Evolutionary conservation across 108 stramenopile genomes (phyloP), one percentile per base, ranked within the genome.

Genomic region (Skeletonema potamos): DNA sequence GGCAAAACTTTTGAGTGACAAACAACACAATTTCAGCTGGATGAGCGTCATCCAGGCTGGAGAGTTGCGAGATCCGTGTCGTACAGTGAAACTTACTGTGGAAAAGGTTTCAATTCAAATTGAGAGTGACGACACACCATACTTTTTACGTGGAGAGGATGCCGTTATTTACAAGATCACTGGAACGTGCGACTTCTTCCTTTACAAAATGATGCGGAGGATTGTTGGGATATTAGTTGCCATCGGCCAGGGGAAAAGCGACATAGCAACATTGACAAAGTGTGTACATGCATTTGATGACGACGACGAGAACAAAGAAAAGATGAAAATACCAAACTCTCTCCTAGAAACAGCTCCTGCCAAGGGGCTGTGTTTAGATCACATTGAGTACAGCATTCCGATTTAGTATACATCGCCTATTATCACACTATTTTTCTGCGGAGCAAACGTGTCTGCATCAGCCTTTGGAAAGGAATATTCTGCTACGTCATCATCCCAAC

Each of bases 161-260:
- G 3, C 34, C 2, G 27, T 20, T 9, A 27, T 76, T 20, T 68
- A 76, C 39, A 76, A 65, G 46, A 58, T 75, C n/a, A 43, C 2
- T 3, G 64, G 46, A 46, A 62, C 44, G 6, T 68, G 67, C 28
- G 67, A 76, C 63, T 76, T 68, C 74, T 76, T 76, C 39, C 37
- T 76, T 27, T 76, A 76, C 67, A 76, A 76, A 68, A 76, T 76
- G 74, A 76, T 76, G 62, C 61, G 74, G 30, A 54, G 74, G 30
- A 68, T 76, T 41, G 74, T 76, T 63, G 74, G 67, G 0, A 66
- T 68, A 27, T 9, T 76, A 26, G 67, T 68, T 56, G 66, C 74
- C 5, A 39, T 76, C 54, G 74, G 74, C 10, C 55, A 54, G 30
- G 27, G 32, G 1, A 43, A 76, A 36, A 54, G 67, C 8, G 46